Evolutionary conservation across 2,329 filamentous ascomycete species (phyloP).

Genomic region (Aspergillus amoenus): DNA sequence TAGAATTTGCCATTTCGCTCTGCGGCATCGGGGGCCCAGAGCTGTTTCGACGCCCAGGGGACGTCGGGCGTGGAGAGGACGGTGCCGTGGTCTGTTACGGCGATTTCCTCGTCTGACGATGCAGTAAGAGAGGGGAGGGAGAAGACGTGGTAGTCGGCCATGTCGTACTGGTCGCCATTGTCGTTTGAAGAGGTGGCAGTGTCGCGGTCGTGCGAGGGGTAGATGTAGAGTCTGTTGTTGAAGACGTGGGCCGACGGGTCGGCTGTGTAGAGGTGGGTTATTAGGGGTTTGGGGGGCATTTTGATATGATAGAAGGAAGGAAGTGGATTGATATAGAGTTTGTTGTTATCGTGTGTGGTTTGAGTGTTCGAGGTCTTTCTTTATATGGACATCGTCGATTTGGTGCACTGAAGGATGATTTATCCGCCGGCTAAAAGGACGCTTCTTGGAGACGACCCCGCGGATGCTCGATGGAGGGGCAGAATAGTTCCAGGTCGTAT

Average conservation of each 20-base stretch:
- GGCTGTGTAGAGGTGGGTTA: constrained; percentile 74
- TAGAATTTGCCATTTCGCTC: constrained; percentile 69
- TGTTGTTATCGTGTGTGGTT: not conserved
- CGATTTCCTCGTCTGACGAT: constrained; percentile 46
- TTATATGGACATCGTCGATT: not conserved
- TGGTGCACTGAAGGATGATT: not conserved
- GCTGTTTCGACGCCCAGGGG: constrained; percentile 75
- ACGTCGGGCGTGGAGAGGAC: constrained; percentile 65
- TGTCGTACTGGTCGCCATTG: constrained; percentile 83
- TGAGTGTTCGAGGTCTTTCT: not conserved
- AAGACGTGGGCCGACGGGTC: constrained; percentile 81
- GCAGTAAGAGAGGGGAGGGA: constrained; percentile 42
- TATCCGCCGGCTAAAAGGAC: constrained; percentile 7
- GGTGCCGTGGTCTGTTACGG: constrained; percentile 71
- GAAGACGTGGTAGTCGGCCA: constrained; percentile 81
- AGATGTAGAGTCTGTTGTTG: constrained; percentile 72
- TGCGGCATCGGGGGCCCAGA: constrained; percentile 79
- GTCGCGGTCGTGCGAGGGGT: constrained; percentile 77
- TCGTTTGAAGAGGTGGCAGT: constrained; percentile 75
- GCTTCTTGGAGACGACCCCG: too few species aligned
- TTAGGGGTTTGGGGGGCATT: constrained; percentile 52
- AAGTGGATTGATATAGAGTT: too few species aligned
- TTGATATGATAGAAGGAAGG: not conserved
- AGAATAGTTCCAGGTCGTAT: not conserved
- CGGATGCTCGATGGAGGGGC: not conserved